Percentiles rank a stretch among this genome's conserved stretches.
phyloP scores from a whole-genome alignment of 2,329 filamentous ascomycete genomes.

The Cladophialophora carrionii region DNA sequence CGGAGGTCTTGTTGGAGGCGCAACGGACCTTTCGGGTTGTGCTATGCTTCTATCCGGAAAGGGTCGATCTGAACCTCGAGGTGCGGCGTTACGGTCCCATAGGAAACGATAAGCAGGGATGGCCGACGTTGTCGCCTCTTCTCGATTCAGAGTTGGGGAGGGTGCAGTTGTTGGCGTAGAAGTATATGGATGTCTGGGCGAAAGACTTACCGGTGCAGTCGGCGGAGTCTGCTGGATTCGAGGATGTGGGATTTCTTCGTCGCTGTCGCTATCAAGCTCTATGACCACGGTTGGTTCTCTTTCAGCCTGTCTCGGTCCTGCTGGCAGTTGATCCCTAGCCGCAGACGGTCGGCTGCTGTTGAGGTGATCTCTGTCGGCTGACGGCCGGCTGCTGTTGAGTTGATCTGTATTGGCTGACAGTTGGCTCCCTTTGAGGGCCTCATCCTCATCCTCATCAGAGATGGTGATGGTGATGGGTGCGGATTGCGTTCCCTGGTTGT shows the following conservation, averaged over 20 bases:
- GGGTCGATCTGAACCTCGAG: not conserved
- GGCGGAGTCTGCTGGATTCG: not conserved
- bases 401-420: not conserved
- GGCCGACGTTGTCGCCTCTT: not conserved
- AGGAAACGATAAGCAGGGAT: not conserved
- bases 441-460: not conserved
- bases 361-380: not conserved
- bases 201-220: not conserved
- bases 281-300: not conserved
- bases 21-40: not conserved
- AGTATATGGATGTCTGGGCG: not conserved
- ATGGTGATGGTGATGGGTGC: not conserved
- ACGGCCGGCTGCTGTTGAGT: not conserved
- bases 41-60: not conserved
- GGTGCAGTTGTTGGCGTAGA: not conserved
- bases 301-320: not conserved
- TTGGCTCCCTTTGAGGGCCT: not conserved
- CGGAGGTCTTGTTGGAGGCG: not conserved
- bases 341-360: not conserved
- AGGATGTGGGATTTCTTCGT: not conserved
- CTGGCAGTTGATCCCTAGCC: not conserved
- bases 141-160: not conserved
- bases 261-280: conserved; percentile 4
- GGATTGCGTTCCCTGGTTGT: not conserved
- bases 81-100: not conserved